Evolutionary conservation across 176 grass and related monocot species (phyloP).

Genomic region (Guadua angustifolia): DNA sequence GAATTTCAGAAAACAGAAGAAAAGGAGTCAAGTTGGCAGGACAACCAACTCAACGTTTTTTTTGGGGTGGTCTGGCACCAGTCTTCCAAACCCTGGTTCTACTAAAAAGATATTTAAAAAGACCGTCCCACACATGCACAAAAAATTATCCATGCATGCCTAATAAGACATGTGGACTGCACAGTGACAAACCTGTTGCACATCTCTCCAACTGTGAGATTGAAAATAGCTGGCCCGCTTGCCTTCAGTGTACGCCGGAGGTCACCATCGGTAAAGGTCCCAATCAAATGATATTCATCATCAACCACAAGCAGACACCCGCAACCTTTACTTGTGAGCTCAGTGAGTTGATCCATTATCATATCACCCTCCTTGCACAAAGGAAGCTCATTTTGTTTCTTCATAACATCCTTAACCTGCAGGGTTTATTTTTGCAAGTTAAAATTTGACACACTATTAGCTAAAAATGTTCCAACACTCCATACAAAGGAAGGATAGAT

Average conservation of each 20-base stretch:
- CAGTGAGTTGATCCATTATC: conserved; percentile 97
- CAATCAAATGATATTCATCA: conserved; percentile 73
- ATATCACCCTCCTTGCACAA: conserved; percentile 91
- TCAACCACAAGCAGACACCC: conserved; percentile 93
- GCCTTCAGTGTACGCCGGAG: conserved; percentile 79
- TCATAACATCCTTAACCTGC: conserved; percentile 99
- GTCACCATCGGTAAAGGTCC: conserved; percentile 89
- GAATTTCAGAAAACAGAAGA: background rate
- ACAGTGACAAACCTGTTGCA: conserved; percentile 76
- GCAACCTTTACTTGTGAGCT: conserved; percentile 91
- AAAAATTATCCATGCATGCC: conserved; percentile 14
- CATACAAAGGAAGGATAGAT: background rate
- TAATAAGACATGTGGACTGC: background rate
- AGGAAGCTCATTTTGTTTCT: conserved; percentile 90
- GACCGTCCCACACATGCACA: background rate
- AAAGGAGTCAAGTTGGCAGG: background rate
- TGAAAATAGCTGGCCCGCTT: conserved; percentile 69
- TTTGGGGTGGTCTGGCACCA: background rate
- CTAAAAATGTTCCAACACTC: background rate
- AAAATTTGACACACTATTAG: conserved; percentile 1
- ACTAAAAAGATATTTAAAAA: conserved; percentile 17
- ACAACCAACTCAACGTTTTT: background rate
- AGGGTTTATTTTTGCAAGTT: conserved; percentile 15
- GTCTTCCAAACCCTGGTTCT: background rate
- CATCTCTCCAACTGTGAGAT: conserved; percentile 90